These are phyloP conservation scores for Tylopilus sp. DNA, from an alignment of 768 basidiomycete genomes.

Conservation along the genomic window DNA sequence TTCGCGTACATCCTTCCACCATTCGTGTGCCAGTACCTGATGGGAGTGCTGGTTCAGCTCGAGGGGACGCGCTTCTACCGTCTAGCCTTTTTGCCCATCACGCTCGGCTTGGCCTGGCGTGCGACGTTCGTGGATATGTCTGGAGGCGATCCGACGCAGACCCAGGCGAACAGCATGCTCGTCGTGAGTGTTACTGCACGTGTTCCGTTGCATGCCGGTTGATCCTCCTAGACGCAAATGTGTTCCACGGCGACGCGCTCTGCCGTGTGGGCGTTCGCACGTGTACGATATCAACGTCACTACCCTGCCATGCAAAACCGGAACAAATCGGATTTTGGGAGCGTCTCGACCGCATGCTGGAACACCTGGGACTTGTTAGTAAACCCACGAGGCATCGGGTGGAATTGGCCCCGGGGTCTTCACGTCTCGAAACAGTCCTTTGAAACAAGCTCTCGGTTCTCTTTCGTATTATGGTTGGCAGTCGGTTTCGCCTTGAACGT, in stretches of 20 bases:
- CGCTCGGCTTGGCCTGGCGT: not conserved
- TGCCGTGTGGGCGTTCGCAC: not conserved
- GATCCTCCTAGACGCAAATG: not conserved
- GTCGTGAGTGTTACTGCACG: not conserved
- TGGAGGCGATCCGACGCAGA: not conserved
- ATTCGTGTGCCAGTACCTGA: not conserved
- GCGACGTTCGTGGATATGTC: not conserved
- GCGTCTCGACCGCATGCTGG: not conserved
- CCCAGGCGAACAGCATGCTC: not conserved
- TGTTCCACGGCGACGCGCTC: not conserved
- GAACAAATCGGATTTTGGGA: not conserved
- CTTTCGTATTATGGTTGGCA: not conserved
- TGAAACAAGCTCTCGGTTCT: not conserved
- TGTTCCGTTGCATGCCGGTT: not conserved
- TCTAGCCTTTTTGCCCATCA: not conserved
- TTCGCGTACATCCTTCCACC: not conserved
- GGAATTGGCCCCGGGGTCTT: not conserved
- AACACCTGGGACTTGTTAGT: not conserved
- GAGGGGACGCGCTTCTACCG: not conserved
- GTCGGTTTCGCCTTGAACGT: not conserved
- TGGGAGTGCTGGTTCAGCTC: not conserved
- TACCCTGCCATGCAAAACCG: not conserved
- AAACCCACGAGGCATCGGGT: not conserved
- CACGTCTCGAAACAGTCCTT: not conserved
- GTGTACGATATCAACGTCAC: not conserved